Percentiles rank a stretch among this genome's conserved stretches.
phyloP scores from a whole-genome alignment of 116 monocot species.

The Phalaenopsis hybrid region DNA sequence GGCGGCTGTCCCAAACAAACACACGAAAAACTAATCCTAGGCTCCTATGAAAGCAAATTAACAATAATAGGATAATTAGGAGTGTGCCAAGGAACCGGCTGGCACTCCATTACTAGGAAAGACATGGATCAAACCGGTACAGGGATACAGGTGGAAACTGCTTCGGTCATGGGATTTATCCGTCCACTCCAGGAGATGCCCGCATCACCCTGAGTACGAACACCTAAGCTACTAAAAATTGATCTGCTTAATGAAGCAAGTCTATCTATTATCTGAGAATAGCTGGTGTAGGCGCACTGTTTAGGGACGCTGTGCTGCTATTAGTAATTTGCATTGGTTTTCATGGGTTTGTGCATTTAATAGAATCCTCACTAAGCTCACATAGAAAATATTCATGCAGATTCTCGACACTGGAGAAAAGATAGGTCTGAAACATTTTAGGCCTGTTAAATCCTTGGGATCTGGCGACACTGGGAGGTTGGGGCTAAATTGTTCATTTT shows the following conservation, averaged over 20 bases:
- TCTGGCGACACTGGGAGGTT: conserved; percentile 99
- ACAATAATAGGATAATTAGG: too few species aligned
- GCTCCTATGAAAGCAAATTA: too few species aligned
- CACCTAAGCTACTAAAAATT: background rate
- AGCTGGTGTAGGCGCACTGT: background rate
- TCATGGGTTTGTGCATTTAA: background rate
- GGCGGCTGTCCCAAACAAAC: too few species aligned
- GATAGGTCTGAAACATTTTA: conserved; percentile 79
- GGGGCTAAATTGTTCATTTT: background rate
- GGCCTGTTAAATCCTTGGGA: conserved; percentile 78
- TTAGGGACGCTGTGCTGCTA: background rate
- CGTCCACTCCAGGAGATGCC: too few species aligned
- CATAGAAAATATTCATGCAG: conserved; percentile 24
- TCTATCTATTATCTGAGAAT: background rate
- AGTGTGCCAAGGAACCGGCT: too few species aligned
- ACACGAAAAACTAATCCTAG: too few species aligned
- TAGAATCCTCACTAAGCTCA: background rate
- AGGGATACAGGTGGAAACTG: too few species aligned
- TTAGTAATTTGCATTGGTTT: background rate
- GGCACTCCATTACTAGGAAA: too few species aligned
- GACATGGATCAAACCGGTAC: too few species aligned
- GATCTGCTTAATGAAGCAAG: background rate
- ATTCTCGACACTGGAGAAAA: conserved; percentile 64
- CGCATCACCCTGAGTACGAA: background rate
- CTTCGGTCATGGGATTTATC: too few species aligned